Conservation (phyloP, 495 filamentous ascomycete species). For the Penicillium pancosmium region DNA sequence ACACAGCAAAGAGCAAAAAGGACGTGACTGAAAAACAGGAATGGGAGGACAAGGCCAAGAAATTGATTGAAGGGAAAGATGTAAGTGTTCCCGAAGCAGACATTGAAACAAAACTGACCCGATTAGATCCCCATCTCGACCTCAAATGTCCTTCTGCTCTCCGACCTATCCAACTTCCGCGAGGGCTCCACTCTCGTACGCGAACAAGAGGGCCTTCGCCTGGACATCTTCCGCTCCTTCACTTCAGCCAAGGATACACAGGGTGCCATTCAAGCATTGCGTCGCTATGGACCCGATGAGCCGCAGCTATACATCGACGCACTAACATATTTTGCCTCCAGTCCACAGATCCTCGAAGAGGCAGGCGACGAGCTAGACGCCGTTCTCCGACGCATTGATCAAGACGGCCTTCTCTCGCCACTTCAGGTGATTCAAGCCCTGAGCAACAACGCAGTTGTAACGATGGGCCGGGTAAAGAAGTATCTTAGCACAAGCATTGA, state of each 20-base stretch:
- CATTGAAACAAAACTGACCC: constrained; percentile 18
- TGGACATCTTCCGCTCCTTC: constrained; percentile 97
- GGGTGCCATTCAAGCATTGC: constrained; percentile 84
- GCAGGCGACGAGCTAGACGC: constrained; percentile 78
- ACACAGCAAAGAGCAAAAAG: constrained; percentile 77
- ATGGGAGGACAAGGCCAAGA: constrained; percentile 91
- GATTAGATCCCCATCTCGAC: constrained; percentile 80
- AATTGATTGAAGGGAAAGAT: constrained; percentile 73
- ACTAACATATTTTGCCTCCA: constrained; percentile 90
- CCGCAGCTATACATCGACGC: constrained; percentile 93
- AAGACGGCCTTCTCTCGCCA: constrained; percentile 90
- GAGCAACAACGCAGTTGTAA: constrained; percentile 81
- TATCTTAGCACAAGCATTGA: constrained; percentile 90
- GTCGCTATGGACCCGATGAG: constrained; percentile 89
- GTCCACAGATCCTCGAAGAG: constrained; percentile 77
- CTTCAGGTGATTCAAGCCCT: constrained; percentile 95
- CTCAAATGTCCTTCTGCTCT: constrained; percentile 89
- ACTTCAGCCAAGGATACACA: constrained; percentile 90
- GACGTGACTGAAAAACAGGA: constrained; percentile 65
- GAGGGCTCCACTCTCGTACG: constrained; percentile 91
- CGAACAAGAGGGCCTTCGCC: constrained; percentile 87
- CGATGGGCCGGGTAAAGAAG: constrained; percentile 94
- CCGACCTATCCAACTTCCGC: constrained; percentile 85
- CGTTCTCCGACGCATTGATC: constrained; percentile 84
- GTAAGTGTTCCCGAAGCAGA: constrained; percentile 36